These are phyloP conservation scores for Venturia effusa DNA, from an alignment of 2,329 filamentous ascomycete genomes.

Conservation along the genomic window DNA sequence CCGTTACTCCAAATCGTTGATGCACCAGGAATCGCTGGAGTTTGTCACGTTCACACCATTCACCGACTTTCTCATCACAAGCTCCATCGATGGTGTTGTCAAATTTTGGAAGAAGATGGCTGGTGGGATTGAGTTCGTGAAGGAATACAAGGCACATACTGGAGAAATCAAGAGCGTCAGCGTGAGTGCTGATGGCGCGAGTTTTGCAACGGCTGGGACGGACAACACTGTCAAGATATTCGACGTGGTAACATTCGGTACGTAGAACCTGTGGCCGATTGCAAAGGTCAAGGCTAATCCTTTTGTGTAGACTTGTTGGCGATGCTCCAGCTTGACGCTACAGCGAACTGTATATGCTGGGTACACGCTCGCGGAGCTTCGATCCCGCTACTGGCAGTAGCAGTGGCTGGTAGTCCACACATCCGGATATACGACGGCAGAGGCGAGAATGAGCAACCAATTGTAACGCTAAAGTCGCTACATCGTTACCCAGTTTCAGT, in stretches of 20 bases:
- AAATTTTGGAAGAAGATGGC: conserved; percentile 99
- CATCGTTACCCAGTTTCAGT: conserved; percentile 72
- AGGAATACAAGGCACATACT: conserved; percentile 87
- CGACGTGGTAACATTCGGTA: conserved; percentile 66
- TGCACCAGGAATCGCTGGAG: conserved; percentile 93
- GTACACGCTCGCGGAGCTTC: conserved; percentile 83
- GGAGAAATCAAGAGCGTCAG: conserved; percentile 77
- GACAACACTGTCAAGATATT: conserved; percentile 74
- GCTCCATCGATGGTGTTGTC: conserved; percentile 87
- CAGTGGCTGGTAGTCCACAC: conserved; percentile 51
- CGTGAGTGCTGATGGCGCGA: conserved; percentile 80
- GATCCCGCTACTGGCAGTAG: conserved; percentile 73
- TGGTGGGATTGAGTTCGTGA: conserved; percentile 90
- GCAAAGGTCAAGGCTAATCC: conserved; percentile 13
- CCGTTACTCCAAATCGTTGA: conserved; percentile 89
- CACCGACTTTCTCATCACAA: conserved; percentile 92
- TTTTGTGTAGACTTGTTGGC: conserved; percentile 55
- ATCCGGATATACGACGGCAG: conserved; percentile 84
- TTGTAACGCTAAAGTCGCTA: conserved; percentile 69
- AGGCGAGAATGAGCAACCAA: conserved; percentile 63
- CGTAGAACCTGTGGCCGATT: conserved; percentile 15
- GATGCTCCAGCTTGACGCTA: conserved; percentile 67
- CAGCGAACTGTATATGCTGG: conserved; percentile 79
- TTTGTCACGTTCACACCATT: conserved; percentile 81
- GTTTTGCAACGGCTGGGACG: conserved; percentile 77